Evolutionary conservation across 495 filamentous ascomycete species (phyloP).

Genomic region (Copromyces sp.): DNA sequence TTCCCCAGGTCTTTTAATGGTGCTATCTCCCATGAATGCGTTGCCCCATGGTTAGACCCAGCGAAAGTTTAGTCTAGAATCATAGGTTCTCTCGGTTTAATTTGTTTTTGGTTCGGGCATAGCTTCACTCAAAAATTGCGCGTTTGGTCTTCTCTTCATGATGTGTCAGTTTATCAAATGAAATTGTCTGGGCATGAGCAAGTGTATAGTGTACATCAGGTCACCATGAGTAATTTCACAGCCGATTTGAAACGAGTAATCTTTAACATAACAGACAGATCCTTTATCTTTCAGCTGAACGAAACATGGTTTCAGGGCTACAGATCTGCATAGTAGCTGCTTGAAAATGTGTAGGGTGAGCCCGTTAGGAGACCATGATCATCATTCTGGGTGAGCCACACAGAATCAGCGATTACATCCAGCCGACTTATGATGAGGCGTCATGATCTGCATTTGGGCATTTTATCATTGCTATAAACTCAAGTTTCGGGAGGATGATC

Average conservation of each 20-base stretch:
- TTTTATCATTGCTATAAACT: not conserved
- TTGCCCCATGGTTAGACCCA: slow-evolving; percentile 15
- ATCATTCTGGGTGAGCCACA: not conserved
- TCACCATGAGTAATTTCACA: not conserved
- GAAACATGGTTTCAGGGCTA: not conserved
- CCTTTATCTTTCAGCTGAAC: not conserved
- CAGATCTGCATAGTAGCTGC: not conserved
- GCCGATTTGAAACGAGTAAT: not conserved
- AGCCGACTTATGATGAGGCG: not conserved
- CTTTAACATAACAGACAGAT: not conserved
- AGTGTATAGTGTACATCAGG: not conserved
- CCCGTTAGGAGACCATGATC: not conserved
- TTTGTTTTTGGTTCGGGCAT: not conserved
- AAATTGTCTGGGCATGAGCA: not conserved
- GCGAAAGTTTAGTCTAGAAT: slow-evolving; percentile 15
- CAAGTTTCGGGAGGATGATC: not conserved
- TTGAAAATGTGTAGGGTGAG: not conserved
- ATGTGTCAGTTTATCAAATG: not conserved
- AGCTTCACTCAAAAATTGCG: not conserved
- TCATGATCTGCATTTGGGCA: not conserved
- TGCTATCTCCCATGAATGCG: slow-evolving; percentile 4
- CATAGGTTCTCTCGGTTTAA: not conserved
- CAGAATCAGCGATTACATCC: not conserved
- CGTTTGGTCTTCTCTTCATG: not conserved
- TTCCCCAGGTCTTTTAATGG: slow-evolving; percentile 10